Base-by-base conservation (phyloP, 1,284 basidiomycete genomes). In the Nidula niveotomentosa region DNA sequence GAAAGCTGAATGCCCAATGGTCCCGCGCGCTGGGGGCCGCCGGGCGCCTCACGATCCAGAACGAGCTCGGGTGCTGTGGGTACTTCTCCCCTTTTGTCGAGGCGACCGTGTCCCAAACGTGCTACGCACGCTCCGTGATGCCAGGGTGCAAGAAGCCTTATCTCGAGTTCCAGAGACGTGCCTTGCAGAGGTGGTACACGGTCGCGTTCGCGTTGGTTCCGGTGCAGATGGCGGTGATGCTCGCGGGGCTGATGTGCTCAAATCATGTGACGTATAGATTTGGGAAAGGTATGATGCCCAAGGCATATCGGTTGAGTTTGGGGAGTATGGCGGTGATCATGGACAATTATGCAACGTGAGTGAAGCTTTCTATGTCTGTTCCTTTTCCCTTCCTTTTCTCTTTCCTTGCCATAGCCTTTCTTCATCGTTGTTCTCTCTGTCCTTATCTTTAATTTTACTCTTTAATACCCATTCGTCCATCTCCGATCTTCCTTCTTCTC, bases 231-330 rank as follows among this genome's bases (percentile, higher is more conserved):
- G 65, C 67, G 18, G 73, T 84, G 64, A 86, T 88, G 57, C 57
- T 86, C 44, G 70, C 76, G 3, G 79, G 74, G 23, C 65, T 88
- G 52, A 65, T 90, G 37, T 90, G 86, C 69, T 81, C 83, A 17
- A 88, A 89, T 67, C 86, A 90, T 60, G 80, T 91, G 62, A 90
- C 88, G 8, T 90, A 89, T 65, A 74, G 88, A 50, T 90, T 90
- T 67, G 88, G 87, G 17, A 91, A 91, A 72, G 88, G 88, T 37
- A 81, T 91, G 77, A 90, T 84, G 73, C 88, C 88, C 23, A 83
- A 87, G 72, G 81, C 81, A 17, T 91, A 91, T 68, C 72, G 86
- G 17, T 71, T 91, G 49, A 83, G 83, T 65, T 68, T 81, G 70
- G 75, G 76, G 52, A 81, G 76, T 55, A 86, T 89, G 83, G 85